phyloP scores from a whole-genome alignment of 2,329 filamentous ascomycete species.

The Parafenestella ontariensis region DNA sequence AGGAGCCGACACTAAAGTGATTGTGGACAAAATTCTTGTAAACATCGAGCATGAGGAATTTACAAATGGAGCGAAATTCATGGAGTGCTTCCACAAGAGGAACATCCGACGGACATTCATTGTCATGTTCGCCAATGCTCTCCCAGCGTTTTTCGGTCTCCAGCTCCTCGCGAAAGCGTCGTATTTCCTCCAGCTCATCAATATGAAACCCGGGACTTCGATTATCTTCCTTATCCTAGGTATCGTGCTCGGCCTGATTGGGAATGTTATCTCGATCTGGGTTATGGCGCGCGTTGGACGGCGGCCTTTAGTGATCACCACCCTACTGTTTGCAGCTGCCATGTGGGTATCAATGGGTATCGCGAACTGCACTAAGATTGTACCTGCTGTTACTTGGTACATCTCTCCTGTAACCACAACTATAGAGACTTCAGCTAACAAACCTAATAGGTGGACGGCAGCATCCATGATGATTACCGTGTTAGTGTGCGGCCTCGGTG shows the following conservation, averaged over 20 bases:
- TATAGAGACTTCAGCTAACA: not conserved
- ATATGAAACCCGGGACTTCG: slow-evolving; percentile 37
- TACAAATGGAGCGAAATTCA: slow-evolving; percentile 32
- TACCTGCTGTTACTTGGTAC: slow-evolving; percentile 50
- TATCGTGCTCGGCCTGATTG: slow-evolving; percentile 54
- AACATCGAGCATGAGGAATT: slow-evolving; percentile 36
- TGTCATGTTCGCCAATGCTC: slow-evolving; percentile 43
- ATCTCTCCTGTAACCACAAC: slow-evolving; percentile 2
- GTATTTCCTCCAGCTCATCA: slow-evolving; percentile 45
- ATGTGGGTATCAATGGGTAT: slow-evolving; percentile 58
- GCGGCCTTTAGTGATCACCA: slow-evolving; percentile 49
- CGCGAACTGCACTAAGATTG: slow-evolving; percentile 53
- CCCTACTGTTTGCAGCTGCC: slow-evolving; percentile 41
- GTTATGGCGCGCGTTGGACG: slow-evolving; percentile 52
- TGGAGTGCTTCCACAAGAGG: slow-evolving; percentile 46
- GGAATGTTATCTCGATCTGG: slow-evolving; percentile 56
- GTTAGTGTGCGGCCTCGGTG: slow-evolving; percentile 51
- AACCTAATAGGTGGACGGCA: slow-evolving; percentile 48
- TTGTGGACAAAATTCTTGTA: slow-evolving; percentile 33
- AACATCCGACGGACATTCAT: slow-evolving; percentile 49
- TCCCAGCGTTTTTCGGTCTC: slow-evolving; percentile 46
- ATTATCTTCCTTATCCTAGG: slow-evolving; percentile 57
- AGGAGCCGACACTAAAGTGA: slow-evolving; percentile 39
- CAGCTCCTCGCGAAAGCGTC: slow-evolving; percentile 43
- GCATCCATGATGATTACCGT: slow-evolving; percentile 54